These are phyloP conservation scores for Trifolium repens DNA, from an alignment of 306 rosid genomes.

Conservation along the genomic window DNA sequence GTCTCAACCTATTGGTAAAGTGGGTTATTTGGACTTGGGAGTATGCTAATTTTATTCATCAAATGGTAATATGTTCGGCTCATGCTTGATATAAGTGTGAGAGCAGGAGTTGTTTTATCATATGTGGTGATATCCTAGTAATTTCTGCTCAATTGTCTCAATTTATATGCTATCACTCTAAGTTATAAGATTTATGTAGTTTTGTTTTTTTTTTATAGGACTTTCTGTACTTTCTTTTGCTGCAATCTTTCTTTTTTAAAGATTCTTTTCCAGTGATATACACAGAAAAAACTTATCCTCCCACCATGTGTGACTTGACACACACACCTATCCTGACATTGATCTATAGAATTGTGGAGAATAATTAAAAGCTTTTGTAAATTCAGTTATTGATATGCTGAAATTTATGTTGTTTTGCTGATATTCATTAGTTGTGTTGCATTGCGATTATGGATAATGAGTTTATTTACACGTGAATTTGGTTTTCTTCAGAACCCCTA, in stretches of 20 bases:
- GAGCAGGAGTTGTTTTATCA: neutral
- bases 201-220: neutral
- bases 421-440: constrained; percentile 15
- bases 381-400: neutral
- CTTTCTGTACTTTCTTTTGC: constrained; percentile 6
- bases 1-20: neutral
- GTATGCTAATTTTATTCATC: neutral
- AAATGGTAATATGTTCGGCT: neutral
- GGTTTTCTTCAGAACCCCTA: constrained; percentile 75
- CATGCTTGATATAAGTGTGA: neutral
- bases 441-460: constrained; percentile 11
- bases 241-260: neutral
- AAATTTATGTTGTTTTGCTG: constrained; percentile 8
- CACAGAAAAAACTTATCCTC: neutral
- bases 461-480: constrained; percentile 29
- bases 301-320: neutral
- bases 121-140: constrained; percentile 5
- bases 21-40: neutral
- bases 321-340: constrained; percentile 5
- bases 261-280: neutral
- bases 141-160: neutral
- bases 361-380: constrained; percentile 1
- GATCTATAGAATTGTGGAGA: neutral
- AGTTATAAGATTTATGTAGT: neutral
- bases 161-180: constrained; percentile 15